phyloP scores from a whole-genome alignment of 352 stramenopile species.

The Pythium biforme region DNA sequence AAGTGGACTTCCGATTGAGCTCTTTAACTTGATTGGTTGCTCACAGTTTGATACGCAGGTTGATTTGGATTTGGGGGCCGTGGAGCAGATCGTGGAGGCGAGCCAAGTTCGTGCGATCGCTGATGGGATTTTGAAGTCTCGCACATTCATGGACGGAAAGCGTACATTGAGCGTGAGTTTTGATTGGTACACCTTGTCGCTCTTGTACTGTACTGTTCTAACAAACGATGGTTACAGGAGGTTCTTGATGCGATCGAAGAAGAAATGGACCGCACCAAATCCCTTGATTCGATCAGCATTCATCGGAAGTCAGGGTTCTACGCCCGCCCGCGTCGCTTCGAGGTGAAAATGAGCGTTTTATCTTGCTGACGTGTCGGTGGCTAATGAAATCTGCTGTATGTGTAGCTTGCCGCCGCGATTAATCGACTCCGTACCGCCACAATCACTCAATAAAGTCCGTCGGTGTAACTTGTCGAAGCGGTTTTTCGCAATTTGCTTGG shows the following conservation, averaged over 20 bases:
- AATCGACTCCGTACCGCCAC: constrained; percentile 80
- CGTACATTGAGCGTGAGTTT: constrained; percentile 45
- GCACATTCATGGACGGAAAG: constrained; percentile 63
- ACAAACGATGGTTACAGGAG: constrained; percentile 29
- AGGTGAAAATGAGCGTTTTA: constrained; percentile 40
- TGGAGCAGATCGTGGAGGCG: constrained; percentile 89
- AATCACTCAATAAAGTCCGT: constrained; percentile 52
- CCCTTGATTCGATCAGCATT: constrained; percentile 55
- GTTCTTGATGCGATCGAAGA: constrained; percentile 64
- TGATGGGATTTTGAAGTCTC: constrained; percentile 55
- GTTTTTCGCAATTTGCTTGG: not conserved
- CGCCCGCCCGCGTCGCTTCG: constrained; percentile 73
- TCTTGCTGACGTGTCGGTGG: not conserved
- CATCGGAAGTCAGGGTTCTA: constrained; percentile 76
- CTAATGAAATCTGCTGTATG: not conserved
- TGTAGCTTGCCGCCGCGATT: constrained; percentile 82
- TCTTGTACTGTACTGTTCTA: not conserved
- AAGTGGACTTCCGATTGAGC: constrained; percentile 5
- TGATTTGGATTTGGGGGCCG: constrained; percentile 78
- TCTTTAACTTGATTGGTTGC: not conserved
- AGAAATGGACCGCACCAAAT: constrained; percentile 59
- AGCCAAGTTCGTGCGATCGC: constrained; percentile 86
- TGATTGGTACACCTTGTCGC: not conserved
- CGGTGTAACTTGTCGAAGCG: not conserved
- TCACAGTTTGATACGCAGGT: constrained; percentile 31